These are phyloP conservation scores for Gloeostereum incarnatum DNA, from an alignment of 768 basidiomycete species.

Conservation along the genomic window DNA sequence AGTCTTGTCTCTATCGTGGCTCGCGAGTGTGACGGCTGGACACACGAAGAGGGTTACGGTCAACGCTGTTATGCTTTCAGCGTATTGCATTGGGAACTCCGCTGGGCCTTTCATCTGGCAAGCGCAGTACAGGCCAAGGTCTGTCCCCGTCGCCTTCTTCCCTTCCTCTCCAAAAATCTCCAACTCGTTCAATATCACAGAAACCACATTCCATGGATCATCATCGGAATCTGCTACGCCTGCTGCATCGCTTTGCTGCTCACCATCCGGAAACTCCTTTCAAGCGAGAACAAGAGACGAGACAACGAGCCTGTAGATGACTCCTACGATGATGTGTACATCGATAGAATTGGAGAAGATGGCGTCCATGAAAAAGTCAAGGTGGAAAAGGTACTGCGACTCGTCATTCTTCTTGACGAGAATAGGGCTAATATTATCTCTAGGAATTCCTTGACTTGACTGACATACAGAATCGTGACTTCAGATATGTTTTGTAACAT, in stretches of 20 bases:
- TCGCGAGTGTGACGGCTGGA: constrained; percentile 55
- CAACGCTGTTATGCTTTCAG: constrained; percentile 67
- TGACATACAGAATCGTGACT: constrained; percentile 62
- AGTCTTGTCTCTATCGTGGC: constrained; percentile 52
- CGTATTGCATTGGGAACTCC: constrained; percentile 58
- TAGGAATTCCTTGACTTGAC: constrained; percentile 70
- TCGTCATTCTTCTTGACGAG: constrained; percentile 1
- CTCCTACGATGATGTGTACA: constrained; percentile 52
- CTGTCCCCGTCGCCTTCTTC: constrained; percentile 4
- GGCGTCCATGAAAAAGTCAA: constrained; percentile 45
- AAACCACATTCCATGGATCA: constrained; percentile 68
- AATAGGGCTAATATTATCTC: constrained; percentile 2
- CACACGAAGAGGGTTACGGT: constrained; percentile 65
- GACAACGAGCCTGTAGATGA: constrained; percentile 45
- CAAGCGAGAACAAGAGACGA: constrained; percentile 53
- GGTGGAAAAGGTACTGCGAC: constrained; percentile 51
- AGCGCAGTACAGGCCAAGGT: constrained; percentile 57
- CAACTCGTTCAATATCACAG: constrained; percentile 19
- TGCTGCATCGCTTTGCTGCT: constrained; percentile 38
- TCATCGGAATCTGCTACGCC: constrained; percentile 60
- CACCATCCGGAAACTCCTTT: constrained; percentile 42
- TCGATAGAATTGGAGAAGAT: constrained; percentile 40
- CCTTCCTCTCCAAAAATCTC: not conserved
- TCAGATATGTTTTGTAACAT: constrained; percentile 62
- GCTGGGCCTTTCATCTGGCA: constrained; percentile 66